phyloP scores from a whole-genome alignment of 352 stramenopile genomes.

The Pythium sp. region DNA sequence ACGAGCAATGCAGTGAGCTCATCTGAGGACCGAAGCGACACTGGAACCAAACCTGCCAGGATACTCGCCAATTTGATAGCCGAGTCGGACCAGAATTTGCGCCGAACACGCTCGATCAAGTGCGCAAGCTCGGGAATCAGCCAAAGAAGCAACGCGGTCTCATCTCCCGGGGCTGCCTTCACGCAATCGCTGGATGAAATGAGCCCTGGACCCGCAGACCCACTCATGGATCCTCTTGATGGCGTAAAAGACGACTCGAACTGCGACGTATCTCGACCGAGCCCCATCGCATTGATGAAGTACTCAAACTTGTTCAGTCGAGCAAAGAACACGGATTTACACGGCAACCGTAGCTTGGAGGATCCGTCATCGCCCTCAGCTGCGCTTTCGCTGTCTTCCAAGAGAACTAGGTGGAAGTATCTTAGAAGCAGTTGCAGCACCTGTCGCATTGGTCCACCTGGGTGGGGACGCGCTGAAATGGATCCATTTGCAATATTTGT shows the following conservation, averaged over 20 bases:
- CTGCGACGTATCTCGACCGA: constrained; percentile 66
- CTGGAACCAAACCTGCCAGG: constrained; percentile 54
- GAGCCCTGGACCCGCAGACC: constrained; percentile 23
- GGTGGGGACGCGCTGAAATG: constrained; percentile 64
- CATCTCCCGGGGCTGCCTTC: constrained; percentile 63
- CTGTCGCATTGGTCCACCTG: constrained; percentile 79
- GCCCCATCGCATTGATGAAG: constrained; percentile 77
- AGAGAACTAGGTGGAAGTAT: constrained; percentile 69
- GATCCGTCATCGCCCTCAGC: constrained; percentile 22
- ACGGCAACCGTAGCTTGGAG: constrained; percentile 38
- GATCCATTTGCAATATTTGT: constrained; percentile 23
- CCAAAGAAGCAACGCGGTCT: constrained; percentile 77
- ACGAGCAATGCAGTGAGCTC: constrained; percentile 53
- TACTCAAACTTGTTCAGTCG: constrained; percentile 85
- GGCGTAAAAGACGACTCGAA: constrained; percentile 76
- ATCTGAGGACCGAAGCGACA: constrained; percentile 67
- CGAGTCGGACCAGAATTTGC: constrained; percentile 70
- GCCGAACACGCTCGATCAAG: constrained; percentile 63
- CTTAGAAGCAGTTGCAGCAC: constrained; percentile 73
- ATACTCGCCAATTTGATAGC: constrained; percentile 68
- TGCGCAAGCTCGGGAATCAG: constrained; percentile 67
- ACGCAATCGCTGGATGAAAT: constrained; percentile 56
- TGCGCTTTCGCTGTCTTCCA: constrained; percentile 41
- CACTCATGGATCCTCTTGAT: constrained; percentile 28
- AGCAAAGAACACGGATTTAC: constrained; percentile 65